Evolutionary conservation across 2,329 filamentous ascomycete genomes (phyloP).

Genomic region (Pseudogymnoascus sp.): DNA sequence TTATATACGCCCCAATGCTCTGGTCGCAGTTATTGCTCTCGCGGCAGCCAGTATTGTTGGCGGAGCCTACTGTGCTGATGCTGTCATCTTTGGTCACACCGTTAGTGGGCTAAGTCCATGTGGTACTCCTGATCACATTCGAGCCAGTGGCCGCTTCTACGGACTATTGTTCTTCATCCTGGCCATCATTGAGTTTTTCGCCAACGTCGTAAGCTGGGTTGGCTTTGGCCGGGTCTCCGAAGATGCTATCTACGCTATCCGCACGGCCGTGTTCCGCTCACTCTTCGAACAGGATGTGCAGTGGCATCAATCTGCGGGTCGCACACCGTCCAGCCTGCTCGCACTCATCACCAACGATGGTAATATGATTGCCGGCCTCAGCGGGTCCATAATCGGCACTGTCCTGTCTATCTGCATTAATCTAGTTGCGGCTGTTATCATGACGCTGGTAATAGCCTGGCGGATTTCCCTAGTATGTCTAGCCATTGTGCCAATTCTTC

Average conservation of each 20-base stretch:
- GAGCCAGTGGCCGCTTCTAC: conserved; percentile 27
- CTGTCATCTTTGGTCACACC: conserved; percentile 46
- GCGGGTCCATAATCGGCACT: conserved; percentile 61
- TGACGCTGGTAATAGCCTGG: conserved; percentile 66
- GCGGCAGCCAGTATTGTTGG: conserved; percentile 47
- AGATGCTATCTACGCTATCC: conserved; percentile 54
- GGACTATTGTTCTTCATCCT: conserved; percentile 41
- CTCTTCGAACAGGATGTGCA: conserved; percentile 57
- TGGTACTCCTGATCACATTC: conserved; percentile 18
- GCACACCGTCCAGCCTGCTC: conserved; percentile 53
- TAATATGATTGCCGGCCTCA: conserved; percentile 57
- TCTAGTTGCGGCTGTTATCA: conserved; percentile 56
- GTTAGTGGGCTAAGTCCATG: conserved; percentile 44
- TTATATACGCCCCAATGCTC: conserved; percentile 12
- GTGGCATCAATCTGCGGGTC: conserved; percentile 61
- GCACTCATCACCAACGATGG: conserved; percentile 63
- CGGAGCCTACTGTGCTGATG: conserved; percentile 43
- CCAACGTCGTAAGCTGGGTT: conserved; percentile 50
- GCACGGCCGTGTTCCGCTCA: conserved; percentile 54
- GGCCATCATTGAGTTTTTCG: conserved; percentile 50
- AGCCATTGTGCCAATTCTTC: conserved; percentile 57
- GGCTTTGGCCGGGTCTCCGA: conserved; percentile 50
- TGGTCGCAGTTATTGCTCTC: conserved; percentile 32
- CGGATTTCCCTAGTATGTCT: conserved; percentile 65
- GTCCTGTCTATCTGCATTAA: conserved; percentile 61